phyloP scores from a whole-genome alignment of 2,329 filamentous ascomycete genomes.

The Shiraia bambusicola region DNA sequence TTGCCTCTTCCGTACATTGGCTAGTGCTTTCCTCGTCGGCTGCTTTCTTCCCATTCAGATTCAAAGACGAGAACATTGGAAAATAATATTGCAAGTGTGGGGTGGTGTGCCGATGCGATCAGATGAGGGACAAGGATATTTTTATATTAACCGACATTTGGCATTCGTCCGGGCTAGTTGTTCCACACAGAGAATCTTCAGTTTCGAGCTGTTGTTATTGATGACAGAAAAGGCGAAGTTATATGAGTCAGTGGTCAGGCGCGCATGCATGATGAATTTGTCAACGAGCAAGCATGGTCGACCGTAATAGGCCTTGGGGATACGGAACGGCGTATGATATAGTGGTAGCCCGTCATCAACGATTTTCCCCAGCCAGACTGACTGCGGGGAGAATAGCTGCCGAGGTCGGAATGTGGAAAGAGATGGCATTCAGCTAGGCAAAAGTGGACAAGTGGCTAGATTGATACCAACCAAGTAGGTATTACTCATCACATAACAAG shows the following conservation, averaged over 20 bases:
- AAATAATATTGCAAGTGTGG: background rate
- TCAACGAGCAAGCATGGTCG: no score
- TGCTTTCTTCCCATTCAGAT: conserved; percentile 19
- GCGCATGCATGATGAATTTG: no score
- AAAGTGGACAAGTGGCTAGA: background rate
- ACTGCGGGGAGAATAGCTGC: conserved; percentile 26
- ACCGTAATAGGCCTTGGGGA: no score
- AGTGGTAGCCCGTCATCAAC: conserved; percentile 12
- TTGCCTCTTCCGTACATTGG: conserved; percentile 14
- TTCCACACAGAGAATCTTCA: no score
- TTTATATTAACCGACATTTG: no score
- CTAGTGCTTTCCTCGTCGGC: conserved; percentile 8
- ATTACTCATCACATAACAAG: no score
- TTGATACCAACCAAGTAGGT: no score
- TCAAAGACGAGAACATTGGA: conserved; percentile 15
- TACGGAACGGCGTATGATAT: background rate
- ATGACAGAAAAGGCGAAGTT: no score
- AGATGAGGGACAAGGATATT: no score
- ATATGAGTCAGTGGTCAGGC: no score
- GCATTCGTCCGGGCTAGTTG: no score
- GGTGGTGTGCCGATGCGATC: background rate
- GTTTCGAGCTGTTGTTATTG: no score
- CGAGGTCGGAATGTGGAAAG: conserved; percentile 30
- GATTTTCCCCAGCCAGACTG: conserved; percentile 27
- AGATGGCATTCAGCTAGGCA: conserved; percentile 1